phyloP scores from a whole-genome alignment of 257 asterid genomes.

The Marsdenia floribunda region DNA sequence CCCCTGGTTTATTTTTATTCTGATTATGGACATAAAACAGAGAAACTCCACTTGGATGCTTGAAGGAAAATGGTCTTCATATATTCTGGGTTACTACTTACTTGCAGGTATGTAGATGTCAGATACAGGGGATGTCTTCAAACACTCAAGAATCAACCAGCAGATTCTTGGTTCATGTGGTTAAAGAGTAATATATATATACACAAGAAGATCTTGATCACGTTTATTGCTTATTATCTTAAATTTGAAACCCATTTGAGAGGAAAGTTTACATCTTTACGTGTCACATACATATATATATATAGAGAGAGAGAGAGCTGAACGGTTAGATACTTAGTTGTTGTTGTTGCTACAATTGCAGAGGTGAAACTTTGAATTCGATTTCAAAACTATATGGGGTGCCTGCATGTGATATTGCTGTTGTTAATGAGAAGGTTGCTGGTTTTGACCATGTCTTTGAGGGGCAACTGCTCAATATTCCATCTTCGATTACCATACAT shows the following conservation, averaged over 20 bases:
- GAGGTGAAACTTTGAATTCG: slow-evolving; percentile 46
- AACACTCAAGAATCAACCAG: slow-evolving; percentile 30
- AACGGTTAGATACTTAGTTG: neutral
- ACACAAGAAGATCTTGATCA: neutral
- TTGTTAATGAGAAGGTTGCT: slow-evolving; percentile 36
- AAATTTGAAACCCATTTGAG: slow-evolving; percentile 1
- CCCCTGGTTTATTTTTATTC: neutral
- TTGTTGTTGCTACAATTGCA: slow-evolving; percentile 20
- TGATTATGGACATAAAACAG: neutral
- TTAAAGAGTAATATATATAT: slow-evolving; percentile 37
- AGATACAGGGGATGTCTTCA: slow-evolving; percentile 39
- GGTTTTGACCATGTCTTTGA: slow-evolving; percentile 32
- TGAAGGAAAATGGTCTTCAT: neutral
- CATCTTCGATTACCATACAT: slow-evolving; percentile 6
- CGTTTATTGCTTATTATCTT: neutral
- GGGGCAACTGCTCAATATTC: slow-evolving; percentile 25
- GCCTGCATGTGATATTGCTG: slow-evolving; percentile 42
- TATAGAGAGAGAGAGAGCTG: too few relatives aligned
- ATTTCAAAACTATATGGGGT: slow-evolving; percentile 45
- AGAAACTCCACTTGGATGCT: neutral
- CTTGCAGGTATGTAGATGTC: slow-evolving; percentile 41
- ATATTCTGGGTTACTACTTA: slow-evolving; percentile 15
- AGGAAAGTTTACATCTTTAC: slow-evolving; percentile 2
- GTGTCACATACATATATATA: neutral
- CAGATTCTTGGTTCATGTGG: slow-evolving; percentile 44